These are phyloP conservation scores for Saccharomyces hybrid DNA, from an alignment of 1,139 yeast genomes.

Conservation along the genomic window DNA sequence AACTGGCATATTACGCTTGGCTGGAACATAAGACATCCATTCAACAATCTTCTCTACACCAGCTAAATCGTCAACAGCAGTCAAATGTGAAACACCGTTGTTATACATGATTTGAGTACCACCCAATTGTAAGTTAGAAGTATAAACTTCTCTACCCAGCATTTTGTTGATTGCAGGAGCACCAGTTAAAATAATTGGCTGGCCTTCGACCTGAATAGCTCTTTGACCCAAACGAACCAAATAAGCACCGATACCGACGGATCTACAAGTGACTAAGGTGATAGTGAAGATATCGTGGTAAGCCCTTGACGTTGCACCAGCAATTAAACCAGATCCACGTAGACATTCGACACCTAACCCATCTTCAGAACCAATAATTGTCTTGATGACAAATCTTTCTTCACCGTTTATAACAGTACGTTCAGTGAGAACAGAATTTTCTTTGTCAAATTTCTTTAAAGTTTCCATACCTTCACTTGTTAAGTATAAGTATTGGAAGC, in stretches of 20 bases:
- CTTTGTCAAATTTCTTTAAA: conserved; percentile 52
- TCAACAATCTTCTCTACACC: conserved; percentile 93
- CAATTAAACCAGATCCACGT: conserved; percentile 95
- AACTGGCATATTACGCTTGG: conserved; percentile 81
- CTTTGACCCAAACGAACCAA: conserved; percentile 96
- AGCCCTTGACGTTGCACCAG: conserved; percentile 97
- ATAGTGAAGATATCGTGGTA: conserved; percentile 95
- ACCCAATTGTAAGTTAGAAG: conserved; percentile 94
- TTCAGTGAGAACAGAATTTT: conserved; percentile 65
- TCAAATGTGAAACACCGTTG: conserved; percentile 95
- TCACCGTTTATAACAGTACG: conserved; percentile 78
- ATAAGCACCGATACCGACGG: conserved; percentile 99
- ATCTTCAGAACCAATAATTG: conserved; percentile 89
- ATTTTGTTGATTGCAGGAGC: conserved; percentile 97
- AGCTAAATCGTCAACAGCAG: conserved; percentile 91
- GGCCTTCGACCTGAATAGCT: conserved; percentile 97
- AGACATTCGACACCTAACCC: conserved; percentile 98
- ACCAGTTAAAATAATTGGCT: conserved; percentile 96
- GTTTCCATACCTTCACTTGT: conserved; percentile 57
- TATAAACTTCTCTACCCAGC: conserved; percentile 92
- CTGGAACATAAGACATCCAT: conserved; percentile 96
- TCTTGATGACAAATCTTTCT: conserved; percentile 68
- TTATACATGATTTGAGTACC: conserved; percentile 98
- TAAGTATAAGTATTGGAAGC: conserved; percentile 83
- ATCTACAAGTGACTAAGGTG: conserved; percentile 94